phyloP scores from a whole-genome alignment of 2,329 filamentous ascomycete genomes.

The Diaporthe destruens region DNA sequence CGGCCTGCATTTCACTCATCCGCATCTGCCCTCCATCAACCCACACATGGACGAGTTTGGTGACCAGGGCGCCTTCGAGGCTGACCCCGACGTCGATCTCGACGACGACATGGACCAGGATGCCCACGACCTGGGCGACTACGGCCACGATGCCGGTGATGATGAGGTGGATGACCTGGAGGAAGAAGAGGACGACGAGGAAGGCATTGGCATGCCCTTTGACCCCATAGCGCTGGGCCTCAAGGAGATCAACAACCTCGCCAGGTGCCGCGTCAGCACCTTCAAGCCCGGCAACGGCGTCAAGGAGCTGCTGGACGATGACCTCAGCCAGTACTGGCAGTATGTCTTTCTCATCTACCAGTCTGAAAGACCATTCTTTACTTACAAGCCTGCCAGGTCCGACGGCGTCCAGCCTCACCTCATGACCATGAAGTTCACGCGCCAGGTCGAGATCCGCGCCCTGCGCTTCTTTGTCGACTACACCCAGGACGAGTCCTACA shows the following conservation, averaged over 20 bases:
- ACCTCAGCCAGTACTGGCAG: conserved; percentile 84
- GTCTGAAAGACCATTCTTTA: background rate
- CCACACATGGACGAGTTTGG: background rate
- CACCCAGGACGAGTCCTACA: conserved; percentile 94
- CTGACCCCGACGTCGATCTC: conserved; percentile 19
- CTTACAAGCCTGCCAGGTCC: conserved; percentile 62
- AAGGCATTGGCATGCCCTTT: conserved; percentile 51
- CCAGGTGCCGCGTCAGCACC: conserved; percentile 85
- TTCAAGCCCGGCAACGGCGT: conserved; percentile 86
- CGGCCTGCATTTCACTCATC: background rate
- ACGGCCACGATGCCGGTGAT: conserved; percentile 29
- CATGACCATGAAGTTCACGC: conserved; percentile 85
- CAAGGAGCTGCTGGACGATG: conserved; percentile 79
- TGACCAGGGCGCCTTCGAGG: conserved; percentile 8
- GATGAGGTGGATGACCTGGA: conserved; percentile 24
- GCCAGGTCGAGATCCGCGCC: conserved; percentile 81
- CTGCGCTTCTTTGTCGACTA: conserved; percentile 93
- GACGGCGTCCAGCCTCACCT: conserved; percentile 87
- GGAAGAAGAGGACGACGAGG: conserved; percentile 33
- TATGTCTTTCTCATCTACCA: conserved; percentile 57
- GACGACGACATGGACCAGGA: conserved; percentile 36
- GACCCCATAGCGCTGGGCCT: conserved; percentile 69
- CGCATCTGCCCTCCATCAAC: background rate
- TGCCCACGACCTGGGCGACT: conserved; percentile 22
- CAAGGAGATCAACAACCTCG: conserved; percentile 88